Percentiles rank a stretch among this genome's conserved stretches.
Evolutionary conservation across 768 basidiomycete species (phyloP).

Genomic region (Trametes coccinea): DNA sequence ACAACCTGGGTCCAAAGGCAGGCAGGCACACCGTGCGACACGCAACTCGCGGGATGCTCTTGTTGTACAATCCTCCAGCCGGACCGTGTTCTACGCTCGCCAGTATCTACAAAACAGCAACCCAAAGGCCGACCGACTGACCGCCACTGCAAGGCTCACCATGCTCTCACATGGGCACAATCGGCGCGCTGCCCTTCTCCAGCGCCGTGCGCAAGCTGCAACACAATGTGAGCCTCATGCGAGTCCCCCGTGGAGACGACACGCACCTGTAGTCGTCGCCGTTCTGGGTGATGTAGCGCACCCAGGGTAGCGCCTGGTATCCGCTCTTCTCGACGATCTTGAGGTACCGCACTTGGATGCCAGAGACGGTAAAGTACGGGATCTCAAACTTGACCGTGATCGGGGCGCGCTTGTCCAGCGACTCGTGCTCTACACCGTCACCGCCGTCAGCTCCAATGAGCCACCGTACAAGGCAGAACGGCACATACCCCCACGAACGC

Average conservation of each 20-base stretch:
- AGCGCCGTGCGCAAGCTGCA: conserved; percentile 67
- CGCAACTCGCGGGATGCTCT: too few species aligned
- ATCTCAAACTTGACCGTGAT: conserved; percentile 99
- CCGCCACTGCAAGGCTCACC: too few species aligned
- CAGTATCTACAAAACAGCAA: too few species aligned
- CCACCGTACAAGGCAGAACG: too few species aligned
- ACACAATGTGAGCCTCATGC: neutral
- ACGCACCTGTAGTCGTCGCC: conserved; percentile 87
- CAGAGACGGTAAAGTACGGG: conserved; percentile 97
- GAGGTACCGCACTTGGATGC: conserved; percentile 95
- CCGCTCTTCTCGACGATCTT: conserved; percentile 99
- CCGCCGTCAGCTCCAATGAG: too few species aligned
- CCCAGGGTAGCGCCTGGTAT: conserved; percentile 96
- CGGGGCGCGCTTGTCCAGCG: conserved; percentile 82
- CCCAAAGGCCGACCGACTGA: too few species aligned
- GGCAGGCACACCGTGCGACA: too few species aligned
- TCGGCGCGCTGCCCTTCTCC: conserved; percentile 72
- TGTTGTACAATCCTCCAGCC: too few species aligned
- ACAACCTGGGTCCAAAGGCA: too few species aligned
- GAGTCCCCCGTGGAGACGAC: neutral
- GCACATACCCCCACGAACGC: conserved; percentile 81
- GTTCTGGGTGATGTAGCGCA: conserved; percentile 90
- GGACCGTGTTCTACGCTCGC: too few species aligned
- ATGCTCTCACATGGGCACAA: conserved; percentile 40
- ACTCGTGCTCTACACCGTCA: conserved; percentile 55